Conservation (phyloP, 345 rosid genomes). For the Mallotus nudiflorus region DNA sequence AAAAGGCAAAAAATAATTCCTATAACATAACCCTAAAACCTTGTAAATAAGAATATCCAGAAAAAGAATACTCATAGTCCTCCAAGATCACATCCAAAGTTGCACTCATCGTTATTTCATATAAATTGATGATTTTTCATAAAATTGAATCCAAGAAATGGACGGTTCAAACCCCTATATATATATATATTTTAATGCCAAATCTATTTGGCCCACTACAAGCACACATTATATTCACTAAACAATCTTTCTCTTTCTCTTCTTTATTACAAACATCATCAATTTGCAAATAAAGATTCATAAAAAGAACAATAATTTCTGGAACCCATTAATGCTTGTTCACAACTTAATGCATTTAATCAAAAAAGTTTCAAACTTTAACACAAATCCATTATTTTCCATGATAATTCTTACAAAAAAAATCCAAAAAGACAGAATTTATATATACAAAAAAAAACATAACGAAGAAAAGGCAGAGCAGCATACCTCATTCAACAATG, state of each 20-base stretch:
- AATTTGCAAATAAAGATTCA: neutral
- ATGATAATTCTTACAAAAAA: neutral
- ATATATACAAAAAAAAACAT: neutral
- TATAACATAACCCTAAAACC: neutral
- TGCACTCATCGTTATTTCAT: neutral
- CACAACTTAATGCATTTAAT: constrained; percentile 11
- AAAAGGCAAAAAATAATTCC: neutral
- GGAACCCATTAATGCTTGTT: neutral
- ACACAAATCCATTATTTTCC: neutral
- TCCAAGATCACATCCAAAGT: neutral
- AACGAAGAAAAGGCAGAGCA: neutral
- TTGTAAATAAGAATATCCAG: neutral
- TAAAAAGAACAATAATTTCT: neutral
- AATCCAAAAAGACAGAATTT: neutral
- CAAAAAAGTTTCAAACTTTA: neutral
- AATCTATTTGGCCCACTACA: neutral
- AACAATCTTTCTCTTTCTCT: neutral
- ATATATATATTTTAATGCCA: too few species aligned
- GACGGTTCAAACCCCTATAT: neutral
- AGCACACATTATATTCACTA: neutral
- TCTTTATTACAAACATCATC: neutral
- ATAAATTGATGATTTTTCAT: neutral
- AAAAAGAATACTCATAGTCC: neutral
- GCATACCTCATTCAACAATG: constrained; percentile 21
- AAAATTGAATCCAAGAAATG: constrained; percentile 1